A percentile compares a stretch with the other conserved stretches of the same genome.
Conservation (phyloP, 2,329 filamentous ascomycete genomes). For the Alternaria tenuissima region DNA sequence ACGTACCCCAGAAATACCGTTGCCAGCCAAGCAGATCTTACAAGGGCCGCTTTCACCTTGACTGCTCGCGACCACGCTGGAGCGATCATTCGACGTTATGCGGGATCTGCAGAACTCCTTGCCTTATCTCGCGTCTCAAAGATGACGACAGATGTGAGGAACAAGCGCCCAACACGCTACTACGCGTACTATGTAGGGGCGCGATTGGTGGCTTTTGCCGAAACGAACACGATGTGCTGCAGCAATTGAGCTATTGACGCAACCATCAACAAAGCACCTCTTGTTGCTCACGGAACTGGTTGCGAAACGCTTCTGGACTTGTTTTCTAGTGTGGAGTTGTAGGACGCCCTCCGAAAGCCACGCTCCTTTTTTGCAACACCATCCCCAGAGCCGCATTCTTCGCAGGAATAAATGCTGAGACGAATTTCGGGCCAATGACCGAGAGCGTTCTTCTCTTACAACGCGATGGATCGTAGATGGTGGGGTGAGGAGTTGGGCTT, state of each 20-base stretch:
- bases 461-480: slow-evolving; percentile 22
- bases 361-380: slow-evolving; percentile 11
- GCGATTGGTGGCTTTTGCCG: slow-evolving; percentile 13
- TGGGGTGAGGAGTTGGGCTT: slow-evolving; percentile 21
- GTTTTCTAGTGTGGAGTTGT: neutral
- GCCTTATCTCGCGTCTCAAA: slow-evolving; percentile 32
- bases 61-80: slow-evolving; percentile 25
- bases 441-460: slow-evolving; percentile 20
- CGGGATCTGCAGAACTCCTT: slow-evolving; percentile 42
- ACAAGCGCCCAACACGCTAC: slow-evolving; percentile 13
- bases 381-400: slow-evolving; percentile 5
- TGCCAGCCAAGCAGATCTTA: slow-evolving; percentile 30
- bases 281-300: slow-evolving; percentile 3
- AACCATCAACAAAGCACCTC: slow-evolving; percentile 4
- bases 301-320: slow-evolving; percentile 4
- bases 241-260: neutral
- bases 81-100: slow-evolving; percentile 39
- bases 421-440: slow-evolving; percentile 35
- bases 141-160: slow-evolving; percentile 33
- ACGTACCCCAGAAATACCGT: slow-evolving; percentile 41
- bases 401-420: slow-evolving; percentile 34
- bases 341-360: slow-evolving; percentile 3
- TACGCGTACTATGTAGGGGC: slow-evolving; percentile 21
- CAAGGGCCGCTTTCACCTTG: slow-evolving; percentile 24
- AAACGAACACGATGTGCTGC: slow-evolving; percentile 11